Conservation (phyloP, 495 filamentous ascomycete genomes). For the Arthonia radiata region DNA sequence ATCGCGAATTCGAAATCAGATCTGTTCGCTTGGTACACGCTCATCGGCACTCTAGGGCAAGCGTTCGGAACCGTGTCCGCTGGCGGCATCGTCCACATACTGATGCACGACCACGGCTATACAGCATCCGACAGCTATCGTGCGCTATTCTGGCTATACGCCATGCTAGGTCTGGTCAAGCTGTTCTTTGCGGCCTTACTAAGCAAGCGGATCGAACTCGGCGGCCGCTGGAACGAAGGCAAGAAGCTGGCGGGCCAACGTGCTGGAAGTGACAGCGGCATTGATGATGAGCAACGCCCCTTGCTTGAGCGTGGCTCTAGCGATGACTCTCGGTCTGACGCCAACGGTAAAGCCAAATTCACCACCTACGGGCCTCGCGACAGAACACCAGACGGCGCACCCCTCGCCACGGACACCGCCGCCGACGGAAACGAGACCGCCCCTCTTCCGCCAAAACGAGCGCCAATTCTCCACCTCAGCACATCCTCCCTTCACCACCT, state of each 20-base stretch:
- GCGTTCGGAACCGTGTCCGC: slow-evolving; percentile 38
- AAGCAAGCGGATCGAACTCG: slow-evolving; percentile 35
- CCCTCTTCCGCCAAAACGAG: too few species aligned
- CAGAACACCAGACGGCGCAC: too few species aligned
- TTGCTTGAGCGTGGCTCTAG: too few species aligned
- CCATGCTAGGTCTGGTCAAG: slow-evolving; percentile 41
- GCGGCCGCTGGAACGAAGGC: too few species aligned
- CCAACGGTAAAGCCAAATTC: too few species aligned
- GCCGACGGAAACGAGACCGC: too few species aligned
- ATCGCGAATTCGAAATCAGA: slow-evolving; percentile 36
- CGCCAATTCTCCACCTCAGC: slow-evolving; percentile 33
- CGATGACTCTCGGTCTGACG: too few species aligned
- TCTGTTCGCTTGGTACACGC: slow-evolving; percentile 63
- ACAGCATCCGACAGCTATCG: slow-evolving; percentile 35
- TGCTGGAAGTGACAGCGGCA: too few species aligned
- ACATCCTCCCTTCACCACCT: slow-evolving; percentile 32
- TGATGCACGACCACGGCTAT: slow-evolving; percentile 25
- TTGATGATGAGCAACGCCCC: too few species aligned
- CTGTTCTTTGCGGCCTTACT: slow-evolving; percentile 31
- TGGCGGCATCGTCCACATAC: slow-evolving; percentile 35
- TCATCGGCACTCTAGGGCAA: slow-evolving; percentile 36
- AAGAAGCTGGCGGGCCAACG: too few species aligned
- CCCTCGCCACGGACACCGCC: too few species aligned
- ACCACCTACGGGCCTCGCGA: too few species aligned
- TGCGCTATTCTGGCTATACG: slow-evolving; percentile 43